Base-by-base conservation (phyloP, 768 basidiomycete genomes). In the Mycena crocata region DNA sequence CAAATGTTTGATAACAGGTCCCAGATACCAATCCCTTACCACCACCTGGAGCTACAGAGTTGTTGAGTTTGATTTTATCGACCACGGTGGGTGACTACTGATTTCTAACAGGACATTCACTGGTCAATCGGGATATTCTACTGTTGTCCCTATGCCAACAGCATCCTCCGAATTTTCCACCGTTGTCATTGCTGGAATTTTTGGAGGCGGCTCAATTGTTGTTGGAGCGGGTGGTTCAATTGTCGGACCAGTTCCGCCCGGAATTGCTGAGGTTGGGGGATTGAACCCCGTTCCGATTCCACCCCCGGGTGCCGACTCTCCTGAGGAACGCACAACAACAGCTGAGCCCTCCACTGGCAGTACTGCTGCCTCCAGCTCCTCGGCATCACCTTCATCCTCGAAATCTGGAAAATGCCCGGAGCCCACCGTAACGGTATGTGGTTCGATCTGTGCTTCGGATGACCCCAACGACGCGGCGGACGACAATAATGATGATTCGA, bases 121-220 rank as follows among this genome's bases (percentile, higher is more conserved):
- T 26, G 49, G 49, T 14, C 8, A 10, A 2, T 21, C 49, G 7
- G 31, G 49, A 9, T 51, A 9, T 21, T 51, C 31, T 10, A 51
- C 49, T 4, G 14, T 15, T 15, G 48, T 49, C 15, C 48, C 49
- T 10, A 34, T 51, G 5, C 49, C 49, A 4, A 34, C 31, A 12
- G 21, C 49, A 5, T 19, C 49, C 3, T 32, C 31, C 5, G n/a
- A n/a, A n/a, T n/a, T n/a, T n/a, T 51, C 49, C 17, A 34, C 49
- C 21, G 12, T 34, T 51, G 2, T 51, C 3, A n/a, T 51, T 23
- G 31, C 15, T 32, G 31, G 31, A 2, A 21, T 34, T 2, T 51
- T 51, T 23, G 49, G 49, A n/a, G 49, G 49, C 8, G 49, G 49
- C 7, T 51, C 49, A 19, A 51, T 51, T 34, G 32, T 51, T n/a